These are phyloP conservation scores for Neurospora sp. DNA, from an alignment of 495 filamentous ascomycete genomes.

Conservation along the genomic window DNA sequence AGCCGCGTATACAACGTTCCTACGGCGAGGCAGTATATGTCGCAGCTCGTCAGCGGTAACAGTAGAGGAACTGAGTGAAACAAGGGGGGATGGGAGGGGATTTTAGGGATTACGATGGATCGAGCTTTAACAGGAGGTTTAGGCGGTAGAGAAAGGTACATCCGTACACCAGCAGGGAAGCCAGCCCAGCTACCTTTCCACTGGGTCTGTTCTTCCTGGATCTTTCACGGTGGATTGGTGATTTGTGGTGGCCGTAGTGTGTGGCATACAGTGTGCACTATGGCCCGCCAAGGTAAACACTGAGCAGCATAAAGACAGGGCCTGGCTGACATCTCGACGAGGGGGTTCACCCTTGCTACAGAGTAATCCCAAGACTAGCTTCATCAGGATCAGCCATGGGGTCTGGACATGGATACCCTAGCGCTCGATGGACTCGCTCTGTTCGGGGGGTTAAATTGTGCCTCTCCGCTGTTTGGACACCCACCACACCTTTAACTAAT, in stretches of 20 bases:
- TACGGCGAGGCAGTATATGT: background rate
- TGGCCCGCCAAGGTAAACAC: background rate
- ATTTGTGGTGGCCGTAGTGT: background rate
- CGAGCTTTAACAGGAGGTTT: background rate
- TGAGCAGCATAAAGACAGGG: slow-evolving; percentile 1
- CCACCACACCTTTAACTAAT: background rate
- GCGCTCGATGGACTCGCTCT: background rate
- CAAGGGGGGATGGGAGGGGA: background rate
- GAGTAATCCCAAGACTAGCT: slow-evolving; percentile 5
- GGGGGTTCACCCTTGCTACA: slow-evolving; percentile 13
- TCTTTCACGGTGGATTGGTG: background rate
- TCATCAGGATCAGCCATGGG: slow-evolving; percentile 11
- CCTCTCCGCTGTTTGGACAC: background rate
- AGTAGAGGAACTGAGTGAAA: background rate
- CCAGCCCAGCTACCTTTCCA: background rate
- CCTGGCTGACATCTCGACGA: slow-evolving; percentile 8
- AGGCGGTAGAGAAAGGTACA: background rate
- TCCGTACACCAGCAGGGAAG: background rate
- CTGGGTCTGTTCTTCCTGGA: background rate
- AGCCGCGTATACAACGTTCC: background rate
- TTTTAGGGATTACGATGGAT: background rate
- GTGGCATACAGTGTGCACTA: background rate
- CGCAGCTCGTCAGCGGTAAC: background rate
- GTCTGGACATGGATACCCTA: background rate
- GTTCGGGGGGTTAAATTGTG: background rate